These are phyloP conservation scores for Xylaria sp. DNA, from an alignment of 2,329 filamentous ascomycete genomes.

Conservation along the genomic window DNA sequence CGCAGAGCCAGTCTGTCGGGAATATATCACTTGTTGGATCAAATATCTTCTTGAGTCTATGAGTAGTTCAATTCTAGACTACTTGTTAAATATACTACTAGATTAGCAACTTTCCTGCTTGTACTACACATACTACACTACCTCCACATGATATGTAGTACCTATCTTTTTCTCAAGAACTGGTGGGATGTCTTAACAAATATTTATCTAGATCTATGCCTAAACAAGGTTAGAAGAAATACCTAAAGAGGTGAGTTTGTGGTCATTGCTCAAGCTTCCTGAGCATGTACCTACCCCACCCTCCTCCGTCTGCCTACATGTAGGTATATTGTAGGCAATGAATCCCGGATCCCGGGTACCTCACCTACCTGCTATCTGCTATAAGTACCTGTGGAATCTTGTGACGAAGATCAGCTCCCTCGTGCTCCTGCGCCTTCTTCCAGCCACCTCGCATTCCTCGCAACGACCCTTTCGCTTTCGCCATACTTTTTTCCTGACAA, in stretches of 20 bases:
- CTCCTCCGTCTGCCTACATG: not conserved
- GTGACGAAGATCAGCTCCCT: slow-evolving; percentile 7
- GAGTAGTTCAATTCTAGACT: not conserved
- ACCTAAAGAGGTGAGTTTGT: not conserved
- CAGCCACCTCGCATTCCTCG: slow-evolving; percentile 26
- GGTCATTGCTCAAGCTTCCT: slow-evolving; percentile 32
- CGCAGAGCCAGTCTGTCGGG: not conserved
- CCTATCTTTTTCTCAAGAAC: slow-evolving; percentile 7
- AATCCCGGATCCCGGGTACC: not conserved
- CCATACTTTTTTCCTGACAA: not conserved
- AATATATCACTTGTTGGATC: not conserved
- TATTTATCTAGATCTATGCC: too few species aligned
- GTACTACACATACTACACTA: not conserved
- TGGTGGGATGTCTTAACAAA: slow-evolving; percentile 2
- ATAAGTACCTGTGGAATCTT: not conserved
- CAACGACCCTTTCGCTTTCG: not conserved
- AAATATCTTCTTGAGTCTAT: not conserved
- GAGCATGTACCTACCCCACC: slow-evolving; percentile 8
- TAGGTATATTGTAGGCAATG: not conserved
- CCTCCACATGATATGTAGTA: not conserved
- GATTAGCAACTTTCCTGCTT: not conserved
- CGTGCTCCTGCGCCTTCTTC: slow-evolving; percentile 7
- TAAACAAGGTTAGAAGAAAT: too few species aligned
- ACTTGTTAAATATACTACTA: not conserved
- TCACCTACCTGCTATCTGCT: not conserved